Evolutionary conservation across 2,329 filamentous ascomycete genomes (phyloP).

Genomic region (Simplicillium sp.): DNA sequence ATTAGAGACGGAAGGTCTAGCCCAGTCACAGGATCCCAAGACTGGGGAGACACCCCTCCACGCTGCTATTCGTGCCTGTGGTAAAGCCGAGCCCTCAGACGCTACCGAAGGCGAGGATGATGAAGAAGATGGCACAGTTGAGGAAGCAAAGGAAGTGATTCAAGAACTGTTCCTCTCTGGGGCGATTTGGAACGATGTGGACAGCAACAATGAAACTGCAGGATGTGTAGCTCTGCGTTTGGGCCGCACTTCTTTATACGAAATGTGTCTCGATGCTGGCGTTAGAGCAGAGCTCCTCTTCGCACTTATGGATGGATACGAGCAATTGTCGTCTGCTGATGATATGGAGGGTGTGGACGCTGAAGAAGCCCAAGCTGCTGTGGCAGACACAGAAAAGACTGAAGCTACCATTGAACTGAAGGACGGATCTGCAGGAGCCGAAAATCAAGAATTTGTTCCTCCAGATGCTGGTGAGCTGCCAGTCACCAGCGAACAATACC

Average conservation of each 20-base stretch:
- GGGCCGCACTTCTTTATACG: slow-evolving; percentile 63
- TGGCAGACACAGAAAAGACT: slow-evolving; percentile 14
- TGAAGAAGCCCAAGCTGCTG: slow-evolving; percentile 20
- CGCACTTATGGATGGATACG: slow-evolving; percentile 72
- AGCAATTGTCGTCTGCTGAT: slow-evolving; percentile 53
- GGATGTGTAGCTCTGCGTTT: slow-evolving; percentile 73
- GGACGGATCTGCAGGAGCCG: background rate
- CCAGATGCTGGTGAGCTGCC: slow-evolving; percentile 28
- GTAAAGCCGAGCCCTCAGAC: slow-evolving; percentile 22
- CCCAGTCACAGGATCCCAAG: slow-evolving; percentile 73
- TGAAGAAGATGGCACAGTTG: slow-evolving; percentile 33
- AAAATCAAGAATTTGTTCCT: slow-evolving; percentile 15
- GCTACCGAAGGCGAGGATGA: slow-evolving; percentile 15
- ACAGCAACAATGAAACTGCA: slow-evolving; percentile 78
- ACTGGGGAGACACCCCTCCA: slow-evolving; percentile 86
- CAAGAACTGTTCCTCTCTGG: slow-evolving; percentile 74
- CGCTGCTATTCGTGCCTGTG: slow-evolving; percentile 74
- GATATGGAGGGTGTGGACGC: slow-evolving; percentile 36
- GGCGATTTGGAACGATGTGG: slow-evolving; percentile 95
- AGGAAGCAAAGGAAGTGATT: slow-evolving; percentile 58
- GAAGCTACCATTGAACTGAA: no score
- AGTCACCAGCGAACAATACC: slow-evolving; percentile 58
- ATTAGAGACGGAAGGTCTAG: slow-evolving; percentile 50
- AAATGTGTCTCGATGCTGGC: slow-evolving; percentile 78
- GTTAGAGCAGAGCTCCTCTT: slow-evolving; percentile 84